phyloP scores from a whole-genome alignment of 192 early-diverging fungal species.

The Lobosporangium transversale region DNA sequence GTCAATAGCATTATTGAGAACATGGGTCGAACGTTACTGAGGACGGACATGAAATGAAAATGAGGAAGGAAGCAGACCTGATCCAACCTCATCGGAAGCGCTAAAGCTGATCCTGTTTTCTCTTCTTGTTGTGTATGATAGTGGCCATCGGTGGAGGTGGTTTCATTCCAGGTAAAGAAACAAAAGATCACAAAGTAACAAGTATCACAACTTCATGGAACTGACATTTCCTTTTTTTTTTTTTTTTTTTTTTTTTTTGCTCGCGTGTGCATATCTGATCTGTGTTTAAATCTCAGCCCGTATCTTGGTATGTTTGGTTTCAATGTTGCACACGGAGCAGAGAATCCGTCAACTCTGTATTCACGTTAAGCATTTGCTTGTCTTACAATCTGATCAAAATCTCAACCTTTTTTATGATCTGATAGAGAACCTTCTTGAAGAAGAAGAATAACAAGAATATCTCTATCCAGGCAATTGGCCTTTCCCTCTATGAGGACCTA shows the following conservation, averaged over 20 bases:
- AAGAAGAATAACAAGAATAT: conserved; percentile 74
- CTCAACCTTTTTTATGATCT: too few species aligned
- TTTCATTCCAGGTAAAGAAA: conserved; percentile 74
- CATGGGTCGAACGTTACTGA: too few species aligned
- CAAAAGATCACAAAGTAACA: background rate
- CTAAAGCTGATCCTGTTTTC: too few species aligned
- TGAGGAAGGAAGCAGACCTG: too few species aligned
- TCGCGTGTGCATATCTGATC: conserved; percentile 11
- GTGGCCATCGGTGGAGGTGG: conserved; percentile 85
- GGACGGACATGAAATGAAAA: too few species aligned
- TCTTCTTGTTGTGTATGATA: conserved; percentile 12
- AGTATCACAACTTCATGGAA: too few species aligned
- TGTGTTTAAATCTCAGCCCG: conserved; percentile 40
- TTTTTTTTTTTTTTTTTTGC: background rate
- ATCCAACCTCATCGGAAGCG: too few species aligned
- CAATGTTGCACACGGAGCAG: too few species aligned
- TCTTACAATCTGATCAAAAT: too few species aligned
- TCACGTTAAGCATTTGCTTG: too few species aligned
- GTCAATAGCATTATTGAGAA: too few species aligned
- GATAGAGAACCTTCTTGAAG: conserved; percentile 75
- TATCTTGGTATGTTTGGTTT: conserved; percentile 39
- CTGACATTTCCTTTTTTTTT: conserved; percentile 7
- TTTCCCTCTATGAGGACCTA: conserved; percentile 81
- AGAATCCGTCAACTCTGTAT: too few species aligned
- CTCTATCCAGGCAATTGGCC: conserved; percentile 81